A percentile compares a stretch with the other conserved stretches of the same genome.
Evolutionary conservation across 148 eudicot species (phyloP).

Genomic region (Linanthus parryae): DNA sequence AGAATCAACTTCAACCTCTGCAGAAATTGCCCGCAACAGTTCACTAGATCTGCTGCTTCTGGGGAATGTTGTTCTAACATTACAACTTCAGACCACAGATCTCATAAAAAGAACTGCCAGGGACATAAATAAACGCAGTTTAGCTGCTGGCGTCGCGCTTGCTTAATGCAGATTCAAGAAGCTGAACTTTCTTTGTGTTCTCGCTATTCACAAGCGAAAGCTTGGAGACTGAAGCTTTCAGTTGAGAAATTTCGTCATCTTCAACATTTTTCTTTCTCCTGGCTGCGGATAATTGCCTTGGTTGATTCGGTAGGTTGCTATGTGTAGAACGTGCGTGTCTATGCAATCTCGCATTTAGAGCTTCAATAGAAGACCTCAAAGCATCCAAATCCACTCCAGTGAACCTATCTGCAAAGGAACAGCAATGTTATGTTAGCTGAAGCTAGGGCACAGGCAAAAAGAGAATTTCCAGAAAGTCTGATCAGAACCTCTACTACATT

Average conservation of each 20-base stretch:
- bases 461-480: too few relatives aligned
- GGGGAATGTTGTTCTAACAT: too few relatives aligned
- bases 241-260: constrained; percentile 54
- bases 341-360: constrained; percentile 64
- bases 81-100: too few relatives aligned
- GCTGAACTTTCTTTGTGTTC: constrained; percentile 64
- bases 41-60: too few relatives aligned
- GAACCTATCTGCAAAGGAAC: constrained; percentile 61
- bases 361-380: constrained; percentile 67
- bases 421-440: not conserved
- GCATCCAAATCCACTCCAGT: constrained; percentile 74
- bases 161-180: constrained; percentile 68
- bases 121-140: too few relatives aligned
- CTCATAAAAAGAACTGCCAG: too few relatives aligned
- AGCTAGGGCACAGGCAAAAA: too few relatives aligned
- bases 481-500: too few relatives aligned
- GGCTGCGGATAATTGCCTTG: constrained; percentile 19
- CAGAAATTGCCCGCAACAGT: too few relatives aligned
- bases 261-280: constrained; percentile 31
- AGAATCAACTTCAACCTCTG: too few relatives aligned
- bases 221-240: constrained; percentile 58
- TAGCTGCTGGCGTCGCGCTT: constrained; percentile 25
- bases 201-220: constrained; percentile 85
- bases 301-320: constrained; percentile 28
- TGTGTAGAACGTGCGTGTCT: constrained; percentile 42